Conservation (phyloP, 257 asterid genomes). For the Avicennia marina region DNA sequence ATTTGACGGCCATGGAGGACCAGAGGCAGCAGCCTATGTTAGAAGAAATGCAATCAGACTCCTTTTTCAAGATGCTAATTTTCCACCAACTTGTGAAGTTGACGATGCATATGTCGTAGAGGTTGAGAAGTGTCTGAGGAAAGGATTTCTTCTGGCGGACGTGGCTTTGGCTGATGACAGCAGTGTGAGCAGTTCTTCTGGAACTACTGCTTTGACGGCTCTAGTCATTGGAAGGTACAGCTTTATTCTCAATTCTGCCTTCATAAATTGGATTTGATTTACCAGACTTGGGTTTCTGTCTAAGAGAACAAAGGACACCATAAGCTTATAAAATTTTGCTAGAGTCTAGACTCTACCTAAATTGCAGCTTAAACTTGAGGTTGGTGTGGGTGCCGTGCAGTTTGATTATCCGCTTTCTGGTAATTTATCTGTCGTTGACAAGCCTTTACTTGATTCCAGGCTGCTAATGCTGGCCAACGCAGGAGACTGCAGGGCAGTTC, state of each 20-base stretch:
- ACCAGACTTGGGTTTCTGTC: no score
- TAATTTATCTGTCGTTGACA: no score
- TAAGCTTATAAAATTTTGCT: no score
- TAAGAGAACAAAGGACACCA: no score
- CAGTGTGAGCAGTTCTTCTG: constrained; percentile 12
- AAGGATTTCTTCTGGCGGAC: constrained; percentile 63
- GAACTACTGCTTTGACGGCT: constrained; percentile 11
- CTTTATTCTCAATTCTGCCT: not conserved
- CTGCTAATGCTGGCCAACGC: constrained; percentile 77
- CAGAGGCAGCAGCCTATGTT: constrained; percentile 84
- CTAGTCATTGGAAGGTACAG: constrained; percentile 1
- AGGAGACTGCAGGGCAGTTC: constrained; percentile 87
- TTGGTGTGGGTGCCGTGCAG: no score
- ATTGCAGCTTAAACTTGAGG: no score
- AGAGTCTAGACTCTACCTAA: no score
- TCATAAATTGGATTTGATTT: no score
- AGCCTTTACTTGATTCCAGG: constrained; percentile 48
- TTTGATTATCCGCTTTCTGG: no score
- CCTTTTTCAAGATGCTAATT: constrained; percentile 53
- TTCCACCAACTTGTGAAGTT: constrained; percentile 42
- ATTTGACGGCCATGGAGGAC: constrained; percentile 91
- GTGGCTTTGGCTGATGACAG: constrained; percentile 56
- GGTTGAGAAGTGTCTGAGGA: constrained; percentile 42
- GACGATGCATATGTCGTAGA: constrained; percentile 38
- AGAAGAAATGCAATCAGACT: constrained; percentile 48